These are phyloP conservation scores for Asterochloris sp. DNA, from an alignment of 139 green algal genomes.

Conservation along the genomic window DNA sequence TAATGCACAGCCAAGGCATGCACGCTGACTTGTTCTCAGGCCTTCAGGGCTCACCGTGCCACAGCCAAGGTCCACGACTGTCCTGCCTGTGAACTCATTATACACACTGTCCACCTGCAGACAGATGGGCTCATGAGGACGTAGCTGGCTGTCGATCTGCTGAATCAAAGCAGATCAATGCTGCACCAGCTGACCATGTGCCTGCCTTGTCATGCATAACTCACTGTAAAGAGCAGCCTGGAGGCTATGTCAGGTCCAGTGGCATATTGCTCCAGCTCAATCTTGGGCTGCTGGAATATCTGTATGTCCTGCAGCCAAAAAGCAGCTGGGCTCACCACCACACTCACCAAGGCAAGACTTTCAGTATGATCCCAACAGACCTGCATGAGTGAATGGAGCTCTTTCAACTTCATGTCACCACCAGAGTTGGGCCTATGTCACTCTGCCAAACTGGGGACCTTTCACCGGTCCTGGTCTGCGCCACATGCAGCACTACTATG, in stretches of 20 bases:
- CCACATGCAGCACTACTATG: too few species aligned
- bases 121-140: background rate
- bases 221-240: constrained; percentile 76
- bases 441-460: too few species aligned
- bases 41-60: constrained; percentile 61
- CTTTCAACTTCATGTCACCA: constrained; percentile 76
- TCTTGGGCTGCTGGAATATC: constrained; percentile 71
- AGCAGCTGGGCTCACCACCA: background rate
- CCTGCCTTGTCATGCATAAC: background rate
- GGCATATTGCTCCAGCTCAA: constrained; percentile 93
- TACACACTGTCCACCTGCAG: constrained; percentile 67
- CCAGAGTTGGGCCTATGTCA: background rate
- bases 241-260: constrained; percentile 82
- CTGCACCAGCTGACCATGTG: background rate
- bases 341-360: background rate
- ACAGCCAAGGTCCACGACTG: constrained; percentile 86
- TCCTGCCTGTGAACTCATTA: constrained; percentile 68
- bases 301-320: constrained; percentile 58
- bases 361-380: constrained; percentile 15
- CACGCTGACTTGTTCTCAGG: too few species aligned
- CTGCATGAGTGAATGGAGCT: constrained; percentile 77
- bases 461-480: too few species aligned
- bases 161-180: background rate
- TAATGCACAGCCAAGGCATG: too few species aligned
- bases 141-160: background rate